Evolutionary conservation across 75 land plant species (phyloP).

Genomic region (Selaginella tamariscina): DNA sequence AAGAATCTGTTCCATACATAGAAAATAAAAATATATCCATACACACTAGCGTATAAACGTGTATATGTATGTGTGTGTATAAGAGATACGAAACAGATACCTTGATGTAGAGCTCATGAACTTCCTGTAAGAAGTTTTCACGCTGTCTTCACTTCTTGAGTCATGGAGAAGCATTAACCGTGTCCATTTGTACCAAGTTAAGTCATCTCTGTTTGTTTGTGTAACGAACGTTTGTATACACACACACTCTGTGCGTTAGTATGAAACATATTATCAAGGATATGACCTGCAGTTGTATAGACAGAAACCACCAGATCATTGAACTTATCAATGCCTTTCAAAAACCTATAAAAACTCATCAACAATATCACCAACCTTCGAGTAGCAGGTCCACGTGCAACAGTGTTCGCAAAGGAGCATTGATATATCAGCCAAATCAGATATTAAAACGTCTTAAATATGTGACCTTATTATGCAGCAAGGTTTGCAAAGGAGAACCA

Average conservation of each 20-base stretch:
- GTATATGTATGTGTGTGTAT: too few relatives aligned
- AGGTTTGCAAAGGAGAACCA: too few relatives aligned
- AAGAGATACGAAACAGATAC: constrained; percentile 19
- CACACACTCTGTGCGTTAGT: too few relatives aligned
- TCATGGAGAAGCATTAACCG: constrained; percentile 94
- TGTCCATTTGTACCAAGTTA: constrained; percentile 36
- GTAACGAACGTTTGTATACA: constrained; percentile 11
- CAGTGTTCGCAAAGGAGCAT: too few relatives aligned
- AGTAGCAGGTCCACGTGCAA: too few relatives aligned
- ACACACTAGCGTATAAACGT: not conserved
- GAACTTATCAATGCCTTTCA: constrained; percentile 81
- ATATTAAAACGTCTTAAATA: too few relatives aligned
- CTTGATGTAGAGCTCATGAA: constrained; percentile 96
- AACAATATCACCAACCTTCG: too few relatives aligned
- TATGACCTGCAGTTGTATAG: constrained; percentile 98
- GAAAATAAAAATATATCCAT: constrained; percentile 1
- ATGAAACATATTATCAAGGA: constrained; percentile 33
- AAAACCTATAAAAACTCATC: too few relatives aligned
- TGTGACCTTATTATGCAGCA: too few relatives aligned
- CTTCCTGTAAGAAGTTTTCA: constrained; percentile 97
- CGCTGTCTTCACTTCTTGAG: constrained; percentile 93
- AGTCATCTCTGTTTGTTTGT: not conserved
- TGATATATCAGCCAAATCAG: too few relatives aligned
- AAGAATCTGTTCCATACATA: constrained; percentile 44
- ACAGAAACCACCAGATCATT: constrained; percentile 91